phyloP scores from a whole-genome alignment of 2,329 filamentous ascomycete genomes.

The Colletotrichum sp. region DNA sequence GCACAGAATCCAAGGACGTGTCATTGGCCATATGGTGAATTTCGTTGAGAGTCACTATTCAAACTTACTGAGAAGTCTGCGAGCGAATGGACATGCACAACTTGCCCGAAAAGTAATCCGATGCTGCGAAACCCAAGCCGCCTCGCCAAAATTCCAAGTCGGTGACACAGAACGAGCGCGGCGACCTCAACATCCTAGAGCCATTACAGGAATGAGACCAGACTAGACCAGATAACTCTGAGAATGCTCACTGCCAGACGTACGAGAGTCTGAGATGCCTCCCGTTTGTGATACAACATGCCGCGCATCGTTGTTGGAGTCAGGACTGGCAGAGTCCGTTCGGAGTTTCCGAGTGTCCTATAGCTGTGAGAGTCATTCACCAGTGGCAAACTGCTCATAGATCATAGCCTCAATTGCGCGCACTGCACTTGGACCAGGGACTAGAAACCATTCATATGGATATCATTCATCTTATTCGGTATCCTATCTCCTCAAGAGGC shows the following conservation, averaged over 20 bases:
- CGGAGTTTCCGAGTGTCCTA: neutral
- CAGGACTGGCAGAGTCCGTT: neutral
- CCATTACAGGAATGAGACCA: no score
- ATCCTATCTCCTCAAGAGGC: conserved; percentile 14
- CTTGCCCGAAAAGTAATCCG: neutral
- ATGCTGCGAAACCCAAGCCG: neutral
- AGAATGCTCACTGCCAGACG: no score
- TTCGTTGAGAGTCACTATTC: neutral
- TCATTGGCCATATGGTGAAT: neutral
- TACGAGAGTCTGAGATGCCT: neutral
- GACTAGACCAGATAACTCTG: no score
- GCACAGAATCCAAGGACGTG: neutral
- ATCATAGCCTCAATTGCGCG: neutral
- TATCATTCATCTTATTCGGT: conserved; percentile 15
- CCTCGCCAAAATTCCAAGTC: neutral
- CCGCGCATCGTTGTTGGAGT: neutral
- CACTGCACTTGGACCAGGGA: neutral
- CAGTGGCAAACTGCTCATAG: neutral
- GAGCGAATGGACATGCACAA: neutral
- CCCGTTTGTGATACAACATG: neutral
- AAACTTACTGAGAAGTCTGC: neutral
- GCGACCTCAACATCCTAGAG: no score
- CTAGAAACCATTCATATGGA: conserved; percentile 7
- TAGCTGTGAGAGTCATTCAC: neutral
- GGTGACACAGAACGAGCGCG: no score